Base-by-base conservation (phyloP, 2,329 filamentous ascomycete species). In the Aspergillus terreus region DNA sequence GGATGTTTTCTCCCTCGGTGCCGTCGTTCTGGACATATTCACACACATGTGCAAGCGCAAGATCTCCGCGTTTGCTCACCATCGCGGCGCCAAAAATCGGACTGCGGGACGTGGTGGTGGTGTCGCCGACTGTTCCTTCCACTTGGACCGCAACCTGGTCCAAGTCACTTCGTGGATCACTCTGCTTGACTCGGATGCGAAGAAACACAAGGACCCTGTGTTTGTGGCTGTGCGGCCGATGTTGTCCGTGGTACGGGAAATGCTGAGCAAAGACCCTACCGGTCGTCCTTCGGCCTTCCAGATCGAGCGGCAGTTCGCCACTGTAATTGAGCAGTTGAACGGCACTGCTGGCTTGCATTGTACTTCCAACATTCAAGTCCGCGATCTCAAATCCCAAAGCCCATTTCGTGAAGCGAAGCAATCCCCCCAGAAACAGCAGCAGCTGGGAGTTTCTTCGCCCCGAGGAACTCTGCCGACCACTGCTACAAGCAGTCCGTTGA, bases 1-100 rank as follows among this genome's bases (percentile, higher is more conserved):
- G 11, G 82, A 85, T 58, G 69, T 85, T 14, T 85, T 82, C 67
- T 81, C 80, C 23, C 72, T 85, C 0, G 82, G 76, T 4, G 82
- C 82, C 46, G 70, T 83, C 17, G 82, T 76, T 52, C 67, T 85
- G 15, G 81, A 85, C 56, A 79, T 86, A 38, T 60, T 85, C 15
- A 83, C 81, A 1, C 78, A 80, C 57, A 72, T 85, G 56, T 72
- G 83, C 58, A 80, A 82, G 58, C 78, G 79, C 61, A 81, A 79
- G 50, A 72, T 77, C 6, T 75, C 78, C 32, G 76, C 82, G 2
- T 83, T 84, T 54, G 57, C 73, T 33, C 78, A 80, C 49, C 80
- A 83, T 59, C 78, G 82, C 21, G 73, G 76, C 2, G 73, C 77
- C 2, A 78, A 79, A 47, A 79, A 80, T 51, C 75, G 77, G 30